Conservation (phyloP, 345 rosid genomes). For the Gossypium sturtianum region DNA sequence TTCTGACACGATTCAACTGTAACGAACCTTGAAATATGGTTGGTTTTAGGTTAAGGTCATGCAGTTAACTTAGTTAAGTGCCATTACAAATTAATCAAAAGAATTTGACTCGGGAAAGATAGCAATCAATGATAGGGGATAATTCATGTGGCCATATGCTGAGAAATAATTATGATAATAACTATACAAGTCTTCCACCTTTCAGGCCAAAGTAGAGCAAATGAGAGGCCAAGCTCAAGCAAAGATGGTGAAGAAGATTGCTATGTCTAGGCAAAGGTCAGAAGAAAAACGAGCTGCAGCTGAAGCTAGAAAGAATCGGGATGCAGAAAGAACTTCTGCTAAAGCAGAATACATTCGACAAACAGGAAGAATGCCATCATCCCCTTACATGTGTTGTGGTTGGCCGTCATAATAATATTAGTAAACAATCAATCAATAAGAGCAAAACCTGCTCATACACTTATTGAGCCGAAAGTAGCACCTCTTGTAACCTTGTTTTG, state of each 20-base stretch:
- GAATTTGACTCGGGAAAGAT: background rate
- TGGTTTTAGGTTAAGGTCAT: background rate
- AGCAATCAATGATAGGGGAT: background rate
- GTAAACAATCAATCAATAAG: background rate
- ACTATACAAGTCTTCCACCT: background rate
- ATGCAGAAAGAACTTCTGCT: conserved; percentile 51
- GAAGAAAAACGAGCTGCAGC: conserved; percentile 61
- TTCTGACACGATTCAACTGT: background rate
- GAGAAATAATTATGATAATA: background rate
- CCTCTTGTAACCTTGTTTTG: background rate
- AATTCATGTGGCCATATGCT: background rate
- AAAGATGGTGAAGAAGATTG: conserved; percentile 55
- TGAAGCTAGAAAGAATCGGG: conserved; percentile 39
- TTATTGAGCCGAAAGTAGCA: conserved; percentile 10
- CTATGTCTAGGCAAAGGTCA: conserved; percentile 51
- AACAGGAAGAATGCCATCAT: conserved; percentile 52
- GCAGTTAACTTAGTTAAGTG: background rate
- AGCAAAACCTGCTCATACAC: background rate
- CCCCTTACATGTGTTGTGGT: conserved; percentile 42
- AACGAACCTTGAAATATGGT: background rate
- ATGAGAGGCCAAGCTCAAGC: conserved; percentile 54
- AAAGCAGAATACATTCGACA: conserved; percentile 54
- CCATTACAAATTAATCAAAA: background rate
- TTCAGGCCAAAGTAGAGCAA: conserved; percentile 60
- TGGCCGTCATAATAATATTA: conserved; percentile 29